phyloP scores from a whole-genome alignment of 768 basidiomycete species.

The Mycena venus region DNA sequence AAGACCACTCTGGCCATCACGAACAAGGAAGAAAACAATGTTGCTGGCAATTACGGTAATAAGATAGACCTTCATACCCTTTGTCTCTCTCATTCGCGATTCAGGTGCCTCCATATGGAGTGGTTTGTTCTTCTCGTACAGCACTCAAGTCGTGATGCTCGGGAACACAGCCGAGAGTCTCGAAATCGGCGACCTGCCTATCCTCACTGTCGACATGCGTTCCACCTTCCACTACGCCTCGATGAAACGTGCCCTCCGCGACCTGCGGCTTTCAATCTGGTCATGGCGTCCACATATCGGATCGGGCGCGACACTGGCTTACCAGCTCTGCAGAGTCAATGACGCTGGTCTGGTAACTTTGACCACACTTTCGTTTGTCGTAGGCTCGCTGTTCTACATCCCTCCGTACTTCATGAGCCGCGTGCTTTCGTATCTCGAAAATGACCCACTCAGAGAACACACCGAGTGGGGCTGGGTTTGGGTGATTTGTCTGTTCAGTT shows the following conservation, averaged over 20 bases:
- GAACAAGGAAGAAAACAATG: slow-evolving; percentile 75
- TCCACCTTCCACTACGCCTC: slow-evolving; percentile 67
- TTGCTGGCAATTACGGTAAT: slow-evolving; percentile 72
- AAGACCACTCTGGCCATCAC: slow-evolving; percentile 73
- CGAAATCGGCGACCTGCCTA: slow-evolving; percentile 90
- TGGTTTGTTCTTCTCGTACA: slow-evolving; percentile 83
- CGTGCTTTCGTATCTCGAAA: slow-evolving; percentile 67
- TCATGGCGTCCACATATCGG: slow-evolving; percentile 72
- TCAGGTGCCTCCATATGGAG: slow-evolving; percentile 70
- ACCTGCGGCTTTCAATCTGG: slow-evolving; percentile 62
- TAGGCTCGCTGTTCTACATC: slow-evolving; percentile 74
- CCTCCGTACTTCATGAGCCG: slow-evolving; percentile 68
- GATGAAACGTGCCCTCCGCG: slow-evolving; percentile 71
- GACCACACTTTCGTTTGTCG: slow-evolving; percentile 62
- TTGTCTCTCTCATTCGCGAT: background rate
- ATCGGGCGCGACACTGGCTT: slow-evolving; percentile 75
- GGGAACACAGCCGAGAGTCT: slow-evolving; percentile 80
- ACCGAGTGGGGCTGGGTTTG: slow-evolving; percentile 76
- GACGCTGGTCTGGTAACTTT: slow-evolving; percentile 52
- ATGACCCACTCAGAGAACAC: slow-evolving; percentile 63
- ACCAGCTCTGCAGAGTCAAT: slow-evolving; percentile 73
- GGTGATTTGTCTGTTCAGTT: slow-evolving; percentile 34
- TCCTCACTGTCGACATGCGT: slow-evolving; percentile 82
- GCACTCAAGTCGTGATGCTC: slow-evolving; percentile 87
- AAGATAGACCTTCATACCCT: background rate